Conservation (phyloP, 768 basidiomycete species). For the Kwoniella dendrophila region DNA sequence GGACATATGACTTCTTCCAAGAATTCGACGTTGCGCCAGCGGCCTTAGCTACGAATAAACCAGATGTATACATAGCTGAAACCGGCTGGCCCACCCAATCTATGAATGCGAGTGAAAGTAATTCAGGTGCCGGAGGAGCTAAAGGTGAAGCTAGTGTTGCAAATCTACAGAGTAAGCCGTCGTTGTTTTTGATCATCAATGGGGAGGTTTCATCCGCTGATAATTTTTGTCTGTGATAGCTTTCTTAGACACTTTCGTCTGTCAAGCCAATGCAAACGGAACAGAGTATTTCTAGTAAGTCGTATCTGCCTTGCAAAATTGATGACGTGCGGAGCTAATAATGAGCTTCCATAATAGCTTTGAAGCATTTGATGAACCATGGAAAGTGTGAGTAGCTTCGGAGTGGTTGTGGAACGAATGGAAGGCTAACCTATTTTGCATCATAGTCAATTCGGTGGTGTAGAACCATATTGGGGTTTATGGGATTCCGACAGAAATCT, state of each 20-base stretch:
- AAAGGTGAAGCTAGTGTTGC: slow-evolving; percentile 58
- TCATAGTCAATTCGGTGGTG: slow-evolving; percentile 73
- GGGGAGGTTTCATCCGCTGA: slow-evolving; percentile 19
- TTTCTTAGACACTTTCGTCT: slow-evolving; percentile 85
- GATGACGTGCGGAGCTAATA: background rate
- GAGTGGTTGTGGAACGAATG: background rate
- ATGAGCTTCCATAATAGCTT: slow-evolving; percentile 33
- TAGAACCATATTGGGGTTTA: slow-evolving; percentile 72
- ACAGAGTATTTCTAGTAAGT: slow-evolving; percentile 77
- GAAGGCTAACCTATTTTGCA: slow-evolving; percentile 11
- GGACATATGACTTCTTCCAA: slow-evolving; percentile 81
- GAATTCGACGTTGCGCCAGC: slow-evolving; percentile 63
- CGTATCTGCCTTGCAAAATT: background rate
- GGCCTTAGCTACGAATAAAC: slow-evolving; percentile 66
- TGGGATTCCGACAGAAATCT: slow-evolving; percentile 62
- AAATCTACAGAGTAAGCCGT: slow-evolving; percentile 60
- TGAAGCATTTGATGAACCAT: slow-evolving; percentile 74
- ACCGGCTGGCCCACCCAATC: slow-evolving; percentile 62
- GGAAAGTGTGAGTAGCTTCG: slow-evolving; percentile 65
- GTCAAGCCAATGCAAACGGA: slow-evolving; percentile 76
- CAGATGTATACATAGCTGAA: slow-evolving; percentile 88
- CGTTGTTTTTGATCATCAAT: background rate
- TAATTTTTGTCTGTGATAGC: slow-evolving; percentile 23
- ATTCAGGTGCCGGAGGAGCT: slow-evolving; percentile 70
- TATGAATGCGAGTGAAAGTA: slow-evolving; percentile 57